phyloP scores from a whole-genome alignment of 2,329 filamentous ascomycete genomes.

The Metarhizium anisopliae region DNA sequence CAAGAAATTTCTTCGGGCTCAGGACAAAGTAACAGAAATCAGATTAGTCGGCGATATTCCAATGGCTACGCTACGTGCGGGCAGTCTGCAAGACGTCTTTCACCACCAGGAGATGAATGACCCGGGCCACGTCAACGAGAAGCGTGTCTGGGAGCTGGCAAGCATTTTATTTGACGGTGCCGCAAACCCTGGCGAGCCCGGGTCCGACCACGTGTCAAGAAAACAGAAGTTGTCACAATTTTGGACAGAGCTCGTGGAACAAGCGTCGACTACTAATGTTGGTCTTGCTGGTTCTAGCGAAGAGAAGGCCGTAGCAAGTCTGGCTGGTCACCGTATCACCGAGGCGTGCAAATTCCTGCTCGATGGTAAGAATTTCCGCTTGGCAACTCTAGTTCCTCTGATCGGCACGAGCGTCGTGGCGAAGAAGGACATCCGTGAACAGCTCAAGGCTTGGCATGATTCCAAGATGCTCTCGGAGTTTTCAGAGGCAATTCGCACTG shows the following conservation, averaged over 20 bases:
- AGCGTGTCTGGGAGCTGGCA: conserved; percentile 74
- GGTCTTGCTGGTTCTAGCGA: conserved; percentile 57
- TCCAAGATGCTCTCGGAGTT: conserved; percentile 83
- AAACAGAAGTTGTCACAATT: conserved; percentile 60
- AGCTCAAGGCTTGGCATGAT: conserved; percentile 77
- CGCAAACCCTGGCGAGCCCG: conserved; percentile 29
- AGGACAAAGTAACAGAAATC: conserved; percentile 48
- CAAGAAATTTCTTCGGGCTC: conserved; percentile 43
- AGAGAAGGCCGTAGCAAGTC: conserved; percentile 72
- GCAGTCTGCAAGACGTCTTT: conserved; percentile 28
- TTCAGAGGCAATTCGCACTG: conserved; percentile 68
- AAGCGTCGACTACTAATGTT: conserved; percentile 43
- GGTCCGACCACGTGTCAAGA: conserved; percentile 30
- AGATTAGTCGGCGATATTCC: conserved; percentile 50
- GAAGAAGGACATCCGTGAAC: conserved; percentile 66
- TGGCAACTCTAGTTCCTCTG: conserved; percentile 77
- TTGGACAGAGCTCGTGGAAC: conserved; percentile 58
- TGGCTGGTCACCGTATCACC: conserved; percentile 69
- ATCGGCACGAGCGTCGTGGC: conserved; percentile 65
- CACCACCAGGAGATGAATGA: conserved; percentile 31
- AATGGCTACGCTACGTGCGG: conserved; percentile 37
- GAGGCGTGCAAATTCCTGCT: conserved; percentile 78
- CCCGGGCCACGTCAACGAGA: conserved; percentile 51
- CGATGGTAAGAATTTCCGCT: conserved; percentile 66
- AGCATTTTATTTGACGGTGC: conserved; percentile 79